phyloP scores from a whole-genome alignment of 495 filamentous ascomycete genomes.

The Peziza echinospora region DNA sequence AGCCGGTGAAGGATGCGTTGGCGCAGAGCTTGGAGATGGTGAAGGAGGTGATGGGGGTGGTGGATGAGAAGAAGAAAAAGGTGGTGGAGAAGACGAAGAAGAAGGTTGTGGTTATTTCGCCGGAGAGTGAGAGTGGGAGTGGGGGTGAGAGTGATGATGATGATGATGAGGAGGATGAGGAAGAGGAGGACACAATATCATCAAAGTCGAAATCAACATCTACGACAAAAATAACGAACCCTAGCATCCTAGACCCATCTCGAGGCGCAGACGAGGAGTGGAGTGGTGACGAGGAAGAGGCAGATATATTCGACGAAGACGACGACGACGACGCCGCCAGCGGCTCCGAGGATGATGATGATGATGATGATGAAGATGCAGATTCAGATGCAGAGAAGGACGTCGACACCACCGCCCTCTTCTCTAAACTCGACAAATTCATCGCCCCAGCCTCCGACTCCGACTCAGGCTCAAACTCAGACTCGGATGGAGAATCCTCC shows the following conservation, averaged over 20 bases:
- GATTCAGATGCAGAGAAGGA: slow-evolving; percentile 6
- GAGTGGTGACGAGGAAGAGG: slow-evolving; percentile 1
- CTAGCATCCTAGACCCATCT: not conserved
- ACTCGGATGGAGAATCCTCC: no score
- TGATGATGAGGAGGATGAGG: no score
- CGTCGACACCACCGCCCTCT: not conserved
- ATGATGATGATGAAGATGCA: slow-evolving; percentile 18
- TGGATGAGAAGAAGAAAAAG: slow-evolving; percentile 18
- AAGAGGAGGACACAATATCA: no score
- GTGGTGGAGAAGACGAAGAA: slow-evolving; percentile 6
- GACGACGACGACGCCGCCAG: slow-evolving; percentile 23
- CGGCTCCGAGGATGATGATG: slow-evolving; percentile 21
- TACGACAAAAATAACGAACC: not conserved
- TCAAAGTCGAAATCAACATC: no score
- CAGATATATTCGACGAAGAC: slow-evolving; percentile 9
- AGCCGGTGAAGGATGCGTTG: slow-evolving; percentile 47
- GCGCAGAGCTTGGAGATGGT: slow-evolving; percentile 39
- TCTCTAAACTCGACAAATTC: slow-evolving; percentile 2
- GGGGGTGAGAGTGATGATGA: no score
- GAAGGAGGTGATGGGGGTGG: slow-evolving; percentile 35
- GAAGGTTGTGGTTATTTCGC: slow-evolving; percentile 4
- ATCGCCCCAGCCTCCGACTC: slow-evolving; percentile 9
- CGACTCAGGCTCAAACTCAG: slow-evolving; percentile 8
- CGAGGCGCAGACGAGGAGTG: not conserved
- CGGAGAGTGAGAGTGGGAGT: slow-evolving; percentile 6